These are phyloP conservation scores for Schizochytrium sp. DNA, from an alignment of 108 stramenopile species.

Conservation along the genomic window DNA sequence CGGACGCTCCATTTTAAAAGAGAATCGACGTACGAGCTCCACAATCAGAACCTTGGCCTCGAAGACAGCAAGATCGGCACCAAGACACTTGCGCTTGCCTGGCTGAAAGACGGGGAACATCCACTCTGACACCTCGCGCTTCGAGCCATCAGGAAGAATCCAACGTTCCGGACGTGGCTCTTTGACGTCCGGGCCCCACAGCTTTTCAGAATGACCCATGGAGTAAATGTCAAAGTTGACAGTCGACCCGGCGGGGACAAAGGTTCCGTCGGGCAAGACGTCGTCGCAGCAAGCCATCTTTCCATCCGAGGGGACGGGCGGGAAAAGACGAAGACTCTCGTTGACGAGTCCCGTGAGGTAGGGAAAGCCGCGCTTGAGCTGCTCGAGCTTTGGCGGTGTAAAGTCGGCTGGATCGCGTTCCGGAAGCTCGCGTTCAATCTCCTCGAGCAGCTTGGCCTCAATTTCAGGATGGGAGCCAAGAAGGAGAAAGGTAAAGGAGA, in stretches of 20 bases:
- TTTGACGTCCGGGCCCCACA: slow-evolving; percentile 41
- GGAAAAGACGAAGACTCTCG: slow-evolving; percentile 51
- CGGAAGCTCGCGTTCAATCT: slow-evolving; percentile 20
- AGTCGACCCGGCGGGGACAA: slow-evolving; percentile 25
- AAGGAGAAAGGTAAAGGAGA: slow-evolving; percentile 45
- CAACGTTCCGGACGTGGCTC: slow-evolving; percentile 46
- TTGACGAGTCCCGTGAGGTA: slow-evolving; percentile 37
- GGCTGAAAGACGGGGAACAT: slow-evolving; percentile 38
- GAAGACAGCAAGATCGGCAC: slow-evolving; percentile 31
- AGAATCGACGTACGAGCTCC: neutral
- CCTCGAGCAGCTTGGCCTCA: slow-evolving; percentile 30
- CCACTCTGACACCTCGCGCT: slow-evolving; percentile 22
- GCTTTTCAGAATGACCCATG: slow-evolving; percentile 30
- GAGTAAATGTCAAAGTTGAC: slow-evolving; percentile 30
- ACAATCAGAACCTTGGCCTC: slow-evolving; percentile 31
- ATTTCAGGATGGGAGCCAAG: slow-evolving; percentile 35
- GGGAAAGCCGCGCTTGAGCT: slow-evolving; percentile 15
- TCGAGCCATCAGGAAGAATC: slow-evolving; percentile 18
- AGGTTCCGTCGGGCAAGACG: slow-evolving; percentile 51
- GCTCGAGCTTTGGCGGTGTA: neutral
- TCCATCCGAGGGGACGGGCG: slow-evolving; percentile 38
- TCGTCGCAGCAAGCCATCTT: slow-evolving; percentile 35
- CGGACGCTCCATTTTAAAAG: neutral
- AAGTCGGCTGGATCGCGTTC: neutral
- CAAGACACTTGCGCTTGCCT: slow-evolving; percentile 38